A percentile compares a stretch with the other conserved stretches of the same genome.
Conservation (phyloP, 2,329 filamentous ascomycete species). For the Colletotrichum coccodes region DNA sequence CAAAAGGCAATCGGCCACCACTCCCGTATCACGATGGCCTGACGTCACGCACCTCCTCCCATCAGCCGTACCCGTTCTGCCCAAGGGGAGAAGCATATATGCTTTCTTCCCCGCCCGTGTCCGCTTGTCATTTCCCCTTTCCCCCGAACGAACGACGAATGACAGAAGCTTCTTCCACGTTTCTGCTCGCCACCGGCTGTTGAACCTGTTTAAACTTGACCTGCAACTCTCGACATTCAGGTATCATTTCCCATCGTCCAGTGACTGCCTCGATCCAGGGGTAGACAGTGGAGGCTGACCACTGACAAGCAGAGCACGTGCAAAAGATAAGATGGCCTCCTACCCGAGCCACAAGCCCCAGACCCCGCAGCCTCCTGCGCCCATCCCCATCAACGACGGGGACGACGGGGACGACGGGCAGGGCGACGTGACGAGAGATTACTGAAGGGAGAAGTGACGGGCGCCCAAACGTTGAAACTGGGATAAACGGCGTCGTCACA, state of each 20-base stretch:
- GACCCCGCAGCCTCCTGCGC: slow-evolving; percentile 34
- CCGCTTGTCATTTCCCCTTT: no score
- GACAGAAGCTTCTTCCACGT: background rate
- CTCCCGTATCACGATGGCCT: slow-evolving; percentile 25
- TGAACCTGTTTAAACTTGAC: background rate
- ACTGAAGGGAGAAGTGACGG: slow-evolving; percentile 13
- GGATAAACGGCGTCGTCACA: no score
- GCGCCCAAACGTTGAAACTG: background rate
- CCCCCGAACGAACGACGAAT: background rate
- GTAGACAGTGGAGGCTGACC: background rate
- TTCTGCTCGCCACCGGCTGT: background rate
- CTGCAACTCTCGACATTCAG: background rate
- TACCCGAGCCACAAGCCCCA: slow-evolving; percentile 33
- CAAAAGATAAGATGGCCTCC: slow-evolving; percentile 20
- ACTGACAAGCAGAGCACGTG: background rate
- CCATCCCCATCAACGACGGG: slow-evolving; percentile 33
- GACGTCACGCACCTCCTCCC: slow-evolving; percentile 18
- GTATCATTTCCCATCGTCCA: background rate
- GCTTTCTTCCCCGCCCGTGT: background rate
- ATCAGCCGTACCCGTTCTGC: background rate
- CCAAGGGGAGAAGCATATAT: slow-evolving; percentile 8
- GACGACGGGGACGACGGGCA: slow-evolving; percentile 33
- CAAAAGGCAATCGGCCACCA: background rate
- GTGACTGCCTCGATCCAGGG: background rate
- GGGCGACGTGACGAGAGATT: slow-evolving; percentile 30